Conservation (phyloP, 768 basidiomycete species). For the Lentinula sp. region DNA sequence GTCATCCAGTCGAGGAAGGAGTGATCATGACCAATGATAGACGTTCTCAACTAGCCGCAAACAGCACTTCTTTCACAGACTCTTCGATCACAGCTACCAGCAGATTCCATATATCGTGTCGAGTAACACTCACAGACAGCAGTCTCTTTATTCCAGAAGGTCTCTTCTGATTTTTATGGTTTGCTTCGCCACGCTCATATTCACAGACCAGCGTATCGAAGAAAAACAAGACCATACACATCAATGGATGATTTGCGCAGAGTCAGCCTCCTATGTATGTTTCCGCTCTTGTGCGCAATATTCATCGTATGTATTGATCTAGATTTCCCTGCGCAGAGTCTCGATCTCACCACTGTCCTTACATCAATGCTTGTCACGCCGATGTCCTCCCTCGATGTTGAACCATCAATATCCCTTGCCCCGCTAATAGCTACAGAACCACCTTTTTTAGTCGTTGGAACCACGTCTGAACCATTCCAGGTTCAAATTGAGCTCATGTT, state of each 20-base stretch:
- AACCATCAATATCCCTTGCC: slow-evolving; percentile 11
- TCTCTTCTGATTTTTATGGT: slow-evolving; percentile 13
- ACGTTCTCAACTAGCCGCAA: not conserved
- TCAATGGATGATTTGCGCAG: slow-evolving; percentile 52
- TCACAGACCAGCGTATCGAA: slow-evolving; percentile 22
- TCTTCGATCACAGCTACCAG: slow-evolving; percentile 20
- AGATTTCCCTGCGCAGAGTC: slow-evolving; percentile 11
- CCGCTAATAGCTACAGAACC: slow-evolving; percentile 22
- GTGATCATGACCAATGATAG: not conserved
- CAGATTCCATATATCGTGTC: slow-evolving; percentile 44
- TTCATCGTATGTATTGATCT: not conserved
- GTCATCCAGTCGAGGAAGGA: not conserved
- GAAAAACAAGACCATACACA: slow-evolving; percentile 27
- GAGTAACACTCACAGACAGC: slow-evolving; percentile 41
- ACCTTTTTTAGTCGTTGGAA: slow-evolving; percentile 41
- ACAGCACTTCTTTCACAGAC: not conserved
- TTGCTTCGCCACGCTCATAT: not conserved
- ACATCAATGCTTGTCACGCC: slow-evolving; percentile 29
- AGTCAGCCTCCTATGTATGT: slow-evolving; percentile 47
- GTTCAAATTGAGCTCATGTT: slow-evolving; percentile 43
- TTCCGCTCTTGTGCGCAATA: not conserved
- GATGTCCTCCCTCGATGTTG: slow-evolving; percentile 12
- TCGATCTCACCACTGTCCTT: slow-evolving; percentile 41
- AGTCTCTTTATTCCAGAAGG: slow-evolving; percentile 41
- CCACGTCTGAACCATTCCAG: slow-evolving; percentile 35